These are phyloP conservation scores for Suhomyces vadensis DNA, from an alignment of 805 yeast species.

Conservation along the genomic window DNA sequence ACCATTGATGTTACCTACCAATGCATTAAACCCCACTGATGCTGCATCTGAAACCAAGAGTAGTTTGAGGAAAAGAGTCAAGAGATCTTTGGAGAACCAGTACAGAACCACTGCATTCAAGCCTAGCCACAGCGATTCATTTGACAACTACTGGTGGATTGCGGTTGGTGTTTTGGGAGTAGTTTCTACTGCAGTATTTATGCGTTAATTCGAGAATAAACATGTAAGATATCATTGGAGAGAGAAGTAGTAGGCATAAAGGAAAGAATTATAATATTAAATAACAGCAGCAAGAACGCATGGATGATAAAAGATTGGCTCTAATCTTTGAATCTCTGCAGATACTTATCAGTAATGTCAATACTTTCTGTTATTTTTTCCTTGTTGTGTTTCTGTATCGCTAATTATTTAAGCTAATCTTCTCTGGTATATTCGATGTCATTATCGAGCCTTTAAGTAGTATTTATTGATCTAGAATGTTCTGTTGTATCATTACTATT, in stretches of 20 bases:
- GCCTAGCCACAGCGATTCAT: slow-evolving; percentile 32
- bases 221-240: not conserved
- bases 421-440: too few relatives aligned
- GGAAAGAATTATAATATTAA: too few relatives aligned
- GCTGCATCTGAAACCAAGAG: slow-evolving; percentile 35
- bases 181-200: slow-evolving; percentile 37
- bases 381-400: too few relatives aligned
- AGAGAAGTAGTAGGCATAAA: not conserved
- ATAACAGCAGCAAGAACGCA: too few relatives aligned
- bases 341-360: too few relatives aligned
- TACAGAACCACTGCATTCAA: slow-evolving; percentile 73
- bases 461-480: too few relatives aligned
- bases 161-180: slow-evolving; percentile 47
- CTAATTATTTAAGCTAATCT: too few relatives aligned
- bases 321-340: too few relatives aligned
- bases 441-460: too few relatives aligned
- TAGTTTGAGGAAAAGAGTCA: slow-evolving; percentile 48
- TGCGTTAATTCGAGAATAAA: slow-evolving; percentile 7
- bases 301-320: too few relatives aligned
- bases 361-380: too few relatives aligned
- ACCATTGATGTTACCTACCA: slow-evolving; percentile 94
- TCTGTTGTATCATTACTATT: too few relatives aligned
- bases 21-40: slow-evolving; percentile 83
- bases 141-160: slow-evolving; percentile 57
- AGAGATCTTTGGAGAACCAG: slow-evolving; percentile 77